Evolutionary conservation across 805 yeast species (phyloP).

Genomic region (Starmerella gropengiesseri): DNA sequence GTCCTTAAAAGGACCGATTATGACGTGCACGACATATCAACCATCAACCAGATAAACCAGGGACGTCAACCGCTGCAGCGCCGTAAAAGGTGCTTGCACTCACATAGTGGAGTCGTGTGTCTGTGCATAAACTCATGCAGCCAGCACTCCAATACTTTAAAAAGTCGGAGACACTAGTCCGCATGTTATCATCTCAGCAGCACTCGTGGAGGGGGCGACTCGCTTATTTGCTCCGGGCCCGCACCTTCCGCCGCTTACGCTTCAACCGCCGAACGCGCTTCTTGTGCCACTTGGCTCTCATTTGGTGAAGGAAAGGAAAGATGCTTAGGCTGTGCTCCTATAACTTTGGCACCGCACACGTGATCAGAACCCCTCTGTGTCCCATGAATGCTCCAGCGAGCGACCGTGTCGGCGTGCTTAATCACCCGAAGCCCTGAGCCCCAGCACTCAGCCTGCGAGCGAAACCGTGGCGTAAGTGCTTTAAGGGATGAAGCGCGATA

Average conservation of each 20-base stretch:
- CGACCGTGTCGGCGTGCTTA: background rate
- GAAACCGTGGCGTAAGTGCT: too few relatives aligned
- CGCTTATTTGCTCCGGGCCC: conserved; percentile 77
- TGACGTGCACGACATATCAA: conserved; percentile 2
- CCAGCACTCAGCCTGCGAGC: background rate
- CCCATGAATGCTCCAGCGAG: too few relatives aligned
- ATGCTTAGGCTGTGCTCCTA: conserved; percentile 3
- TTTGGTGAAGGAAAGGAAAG: conserved; percentile 17
- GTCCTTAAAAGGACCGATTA: background rate
- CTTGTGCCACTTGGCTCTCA: conserved; percentile 93
- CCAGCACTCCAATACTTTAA: too few relatives aligned
- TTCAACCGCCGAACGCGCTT: conserved; percentile 99
- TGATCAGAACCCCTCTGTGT: background rate
- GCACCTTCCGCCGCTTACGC: conserved; percentile 99
- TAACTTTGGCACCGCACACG: background rate
- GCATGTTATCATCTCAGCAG: conserved; percentile 1
- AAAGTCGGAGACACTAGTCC: background rate
- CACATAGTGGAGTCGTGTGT: background rate
- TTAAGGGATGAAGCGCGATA: too few relatives aligned
- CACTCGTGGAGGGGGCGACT: conserved; percentile 13
- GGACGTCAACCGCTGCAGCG: background rate
- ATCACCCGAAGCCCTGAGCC: conserved; percentile 4
- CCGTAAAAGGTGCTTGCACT: background rate
- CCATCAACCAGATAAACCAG: too few relatives aligned
- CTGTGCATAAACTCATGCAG: conserved; percentile 3